A percentile compares a stretch with the other conserved stretches of the same genome.
These are phyloP conservation scores for Xerocomus potaroensis DNA, from an alignment of 768 basidiomycete genomes.

Conservation along the genomic window DNA sequence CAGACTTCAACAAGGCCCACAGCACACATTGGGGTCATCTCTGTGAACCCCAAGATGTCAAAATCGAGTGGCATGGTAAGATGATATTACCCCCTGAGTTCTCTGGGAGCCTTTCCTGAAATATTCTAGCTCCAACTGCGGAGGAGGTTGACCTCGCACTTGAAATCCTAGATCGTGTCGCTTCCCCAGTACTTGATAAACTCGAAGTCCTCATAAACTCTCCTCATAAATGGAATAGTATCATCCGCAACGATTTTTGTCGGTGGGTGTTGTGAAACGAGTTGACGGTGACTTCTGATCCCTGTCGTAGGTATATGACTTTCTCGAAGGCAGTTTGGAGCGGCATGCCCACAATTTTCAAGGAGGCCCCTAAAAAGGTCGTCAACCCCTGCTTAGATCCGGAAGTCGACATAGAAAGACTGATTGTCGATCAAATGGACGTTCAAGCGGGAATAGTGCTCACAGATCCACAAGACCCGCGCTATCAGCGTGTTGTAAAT, in stretches of 20 bases:
- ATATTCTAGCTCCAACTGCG: conserved; percentile 36
- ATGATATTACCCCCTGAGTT: not conserved
- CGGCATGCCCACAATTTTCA: conserved; percentile 68
- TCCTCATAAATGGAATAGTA: conserved; percentile 57
- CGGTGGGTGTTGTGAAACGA: conserved; percentile 42
- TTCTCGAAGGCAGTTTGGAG: conserved; percentile 72
- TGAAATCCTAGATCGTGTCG: conserved; percentile 69
- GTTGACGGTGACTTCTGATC: conserved; percentile 1
- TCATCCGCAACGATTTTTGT: conserved; percentile 79
- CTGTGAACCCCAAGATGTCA: conserved; percentile 73
- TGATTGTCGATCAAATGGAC: conserved; percentile 61
- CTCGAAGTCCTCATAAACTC: conserved; percentile 58
- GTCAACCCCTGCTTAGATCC: conserved; percentile 54
- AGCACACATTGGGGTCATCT: conserved; percentile 75
- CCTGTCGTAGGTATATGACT: conserved; percentile 51
- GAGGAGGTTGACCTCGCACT: conserved; percentile 79
- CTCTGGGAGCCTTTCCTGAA: conserved; percentile 10
- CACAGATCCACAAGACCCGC: conserved; percentile 65
- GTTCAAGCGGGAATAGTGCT: conserved; percentile 75
- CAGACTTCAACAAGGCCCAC: conserved; percentile 63
- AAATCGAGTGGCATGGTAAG: conserved; percentile 84
- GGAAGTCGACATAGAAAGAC: conserved; percentile 62
- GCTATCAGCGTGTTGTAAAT: conserved; percentile 59
- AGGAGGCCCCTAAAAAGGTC: conserved; percentile 53
- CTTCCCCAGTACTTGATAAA: conserved; percentile 58